Evolutionary conservation across 352 stramenopile species (phyloP), one percentile per base, ranked within the genome.

Genomic region (Thraustochytrium sp.): DNA sequence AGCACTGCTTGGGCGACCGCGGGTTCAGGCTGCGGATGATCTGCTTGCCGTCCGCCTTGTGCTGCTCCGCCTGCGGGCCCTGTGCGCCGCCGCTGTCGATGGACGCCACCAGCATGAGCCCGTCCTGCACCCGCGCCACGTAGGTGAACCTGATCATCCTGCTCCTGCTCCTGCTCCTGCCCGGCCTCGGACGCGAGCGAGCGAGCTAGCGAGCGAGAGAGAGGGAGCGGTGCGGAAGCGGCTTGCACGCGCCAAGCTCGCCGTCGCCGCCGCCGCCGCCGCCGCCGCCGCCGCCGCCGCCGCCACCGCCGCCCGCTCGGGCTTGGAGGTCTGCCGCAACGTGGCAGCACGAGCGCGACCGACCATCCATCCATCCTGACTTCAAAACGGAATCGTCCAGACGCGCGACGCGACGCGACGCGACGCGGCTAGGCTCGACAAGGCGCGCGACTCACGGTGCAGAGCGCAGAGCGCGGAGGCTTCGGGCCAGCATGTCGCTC

Each of bases 101-200:
- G 0, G 93, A 97, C 37, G 93, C 94, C 62, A 97, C 93, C 85
- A 98, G 90, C 62, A 97, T 88, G 89, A 97, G 95, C 64, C 94
- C 94, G 86, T 98, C 94, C 53, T 92, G 96, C 42, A 97, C 90
- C 77, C 94, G 92, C 84, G 94, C 94, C 8, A 98, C 89, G 85
- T 97, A 96, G 61, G 94, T 97, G 86, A 97, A 94, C 83, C 97
- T 95, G 82, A 94, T 93, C 94, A 98, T 98, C 4, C 72, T 87
- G 37, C 18, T 26, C 61, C 54, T 63, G 42, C 42, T 49, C 42
- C 42, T 49, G 42, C 42, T 49, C 5, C 42, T 49, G 5, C 42
- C 5, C 42, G 5, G 42, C 42, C 42, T 49, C n/a, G n/a, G n/a
- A n/a, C n/a, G n/a, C n/a, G n/a, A n/a, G n/a, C n/a, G n/a, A n/a